Base-by-base conservation (phyloP, 139 green algal species). In the Picochlorum sp. region DNA sequence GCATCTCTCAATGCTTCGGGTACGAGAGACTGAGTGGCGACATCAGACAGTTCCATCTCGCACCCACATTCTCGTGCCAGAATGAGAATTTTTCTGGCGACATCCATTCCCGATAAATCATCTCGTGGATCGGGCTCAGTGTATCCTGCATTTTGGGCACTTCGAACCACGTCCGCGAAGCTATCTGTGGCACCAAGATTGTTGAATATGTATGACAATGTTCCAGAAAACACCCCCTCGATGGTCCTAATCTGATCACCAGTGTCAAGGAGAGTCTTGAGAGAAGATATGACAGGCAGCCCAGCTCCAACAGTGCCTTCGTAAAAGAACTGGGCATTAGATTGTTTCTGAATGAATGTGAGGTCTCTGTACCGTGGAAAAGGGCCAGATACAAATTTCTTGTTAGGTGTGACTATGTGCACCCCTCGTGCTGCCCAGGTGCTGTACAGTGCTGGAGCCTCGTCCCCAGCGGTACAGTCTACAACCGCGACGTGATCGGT, bases 321-420 rank as follows among this genome's bases (percentile, higher is more conserved):
- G 23, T 60, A 70, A 71, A 97, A 92, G 77, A 91, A 98, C n/a
- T n/a, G 21, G 45, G 83, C 93, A 81, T 91, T 90, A 31, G 63
- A 79, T 34, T 85, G 73, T 5, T 87, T 62, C 77, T 96, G 87
- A 67, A 95, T 62, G 47, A 83, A 61, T 21, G 86, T 79, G 20
- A 99, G 76, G 4, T 71, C 75, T 13, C 34, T 9, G 76, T 98
- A 99, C 62, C 81, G 74, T 14, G 85, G 70, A 50, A 96, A 72
- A 0, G 84, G 81, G 0, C 93, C 93, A 8, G 71, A 81, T 63
- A 85, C 89, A 20, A 95, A 80, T 79, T 94, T 96, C 77, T 99
- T 99, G 87, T 98, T 98, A 64, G 88, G 88, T 3, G 91, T 95
- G 52, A 95, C 81, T 34, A 95, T 77, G 72, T 95, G 85, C 59